Evolutionary conservation across 2,329 filamentous ascomycete genomes (phyloP).

Genomic region (Beauveria australis): DNA sequence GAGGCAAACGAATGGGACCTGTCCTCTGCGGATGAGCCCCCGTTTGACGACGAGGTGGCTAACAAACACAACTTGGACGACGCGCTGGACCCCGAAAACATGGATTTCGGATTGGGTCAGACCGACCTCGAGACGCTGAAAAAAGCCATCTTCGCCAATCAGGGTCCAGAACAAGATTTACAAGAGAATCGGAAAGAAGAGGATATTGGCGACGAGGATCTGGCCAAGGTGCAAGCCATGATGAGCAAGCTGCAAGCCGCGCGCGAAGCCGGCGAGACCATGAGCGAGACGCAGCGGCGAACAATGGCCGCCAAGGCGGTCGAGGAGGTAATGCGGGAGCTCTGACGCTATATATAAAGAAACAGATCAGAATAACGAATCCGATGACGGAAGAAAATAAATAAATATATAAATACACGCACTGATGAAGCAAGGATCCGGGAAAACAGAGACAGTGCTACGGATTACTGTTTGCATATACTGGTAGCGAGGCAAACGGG

Average conservation of each 20-base stretch:
- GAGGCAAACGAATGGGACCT: constrained; percentile 58
- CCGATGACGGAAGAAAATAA: no score
- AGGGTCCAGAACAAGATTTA: background rate
- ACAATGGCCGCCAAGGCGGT: constrained; percentile 54
- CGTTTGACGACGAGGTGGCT: constrained; percentile 23
- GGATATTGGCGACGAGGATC: constrained; percentile 38
- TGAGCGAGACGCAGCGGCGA: constrained; percentile 53
- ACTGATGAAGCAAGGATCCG: background rate
- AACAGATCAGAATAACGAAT: background rate
- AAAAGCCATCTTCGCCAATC: constrained; percentile 40
- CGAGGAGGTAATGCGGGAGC: constrained; percentile 54
- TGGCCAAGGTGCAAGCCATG: constrained; percentile 53
- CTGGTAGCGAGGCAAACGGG: no score
- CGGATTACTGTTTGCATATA: no score
- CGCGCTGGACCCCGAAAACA: constrained; percentile 34
- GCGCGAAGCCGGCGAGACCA: constrained; percentile 48
- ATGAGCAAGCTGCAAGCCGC: constrained; percentile 57
- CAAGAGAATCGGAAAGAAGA: constrained; percentile 22
- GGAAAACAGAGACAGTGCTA: background rate
- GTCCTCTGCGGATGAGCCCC: constrained; percentile 14
- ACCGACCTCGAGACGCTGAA: constrained; percentile 45
- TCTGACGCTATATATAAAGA: constrained; percentile 27
- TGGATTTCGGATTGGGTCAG: constrained; percentile 44
- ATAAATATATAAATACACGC: no score
- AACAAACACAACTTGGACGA: constrained; percentile 19